These are phyloP conservation scores for Graphilbum sp. DNA, from an alignment of 2,329 filamentous ascomycete species.

Conservation along the genomic window DNA sequence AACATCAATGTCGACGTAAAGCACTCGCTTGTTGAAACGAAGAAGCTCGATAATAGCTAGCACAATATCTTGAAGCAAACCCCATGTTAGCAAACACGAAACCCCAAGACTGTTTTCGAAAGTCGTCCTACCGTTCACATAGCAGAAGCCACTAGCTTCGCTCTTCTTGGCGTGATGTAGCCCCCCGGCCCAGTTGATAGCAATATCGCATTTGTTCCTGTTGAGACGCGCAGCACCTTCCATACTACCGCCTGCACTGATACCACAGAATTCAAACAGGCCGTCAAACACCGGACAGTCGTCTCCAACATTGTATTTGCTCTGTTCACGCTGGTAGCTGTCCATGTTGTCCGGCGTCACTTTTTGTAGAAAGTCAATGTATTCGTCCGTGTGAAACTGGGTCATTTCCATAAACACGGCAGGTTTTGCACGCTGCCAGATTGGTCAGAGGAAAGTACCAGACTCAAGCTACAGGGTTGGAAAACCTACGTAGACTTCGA, in stretches of 20 bases:
- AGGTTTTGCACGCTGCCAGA: conserved; percentile 57
- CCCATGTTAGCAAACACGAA: too few relatives aligned
- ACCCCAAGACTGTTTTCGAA: too few relatives aligned
- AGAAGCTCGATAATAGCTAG: conserved; percentile 87
- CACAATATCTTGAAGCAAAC: conserved; percentile 54
- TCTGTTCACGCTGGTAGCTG: conserved; percentile 74
- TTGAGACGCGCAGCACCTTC: conserved; percentile 84
- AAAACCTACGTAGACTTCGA: conserved; percentile 78
- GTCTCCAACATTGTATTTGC: conserved; percentile 86
- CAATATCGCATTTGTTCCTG: conserved; percentile 85
- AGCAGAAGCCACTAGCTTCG: conserved; percentile 94
- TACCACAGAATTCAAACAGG: conserved; percentile 89
- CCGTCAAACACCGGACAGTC: conserved; percentile 97
- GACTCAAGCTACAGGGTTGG: too few relatives aligned
- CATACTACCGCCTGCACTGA: conserved; percentile 87
- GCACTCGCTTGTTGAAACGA: conserved; percentile 79
- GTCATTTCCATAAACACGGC: conserved; percentile 82
- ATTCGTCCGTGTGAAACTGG: conserved; percentile 88
- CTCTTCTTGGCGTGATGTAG: conserved; percentile 96
- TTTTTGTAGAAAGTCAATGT: conserved; percentile 86
- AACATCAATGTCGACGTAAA: conserved; percentile 89
- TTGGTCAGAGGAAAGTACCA: not conserved
- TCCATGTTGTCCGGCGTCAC: conserved; percentile 99
- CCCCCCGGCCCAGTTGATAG: conserved; percentile 95
- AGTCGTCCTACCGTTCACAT: conserved; percentile 58